Conservation (phyloP, 1,284 basidiomycete species). For the Marasmius oreades region DNA sequence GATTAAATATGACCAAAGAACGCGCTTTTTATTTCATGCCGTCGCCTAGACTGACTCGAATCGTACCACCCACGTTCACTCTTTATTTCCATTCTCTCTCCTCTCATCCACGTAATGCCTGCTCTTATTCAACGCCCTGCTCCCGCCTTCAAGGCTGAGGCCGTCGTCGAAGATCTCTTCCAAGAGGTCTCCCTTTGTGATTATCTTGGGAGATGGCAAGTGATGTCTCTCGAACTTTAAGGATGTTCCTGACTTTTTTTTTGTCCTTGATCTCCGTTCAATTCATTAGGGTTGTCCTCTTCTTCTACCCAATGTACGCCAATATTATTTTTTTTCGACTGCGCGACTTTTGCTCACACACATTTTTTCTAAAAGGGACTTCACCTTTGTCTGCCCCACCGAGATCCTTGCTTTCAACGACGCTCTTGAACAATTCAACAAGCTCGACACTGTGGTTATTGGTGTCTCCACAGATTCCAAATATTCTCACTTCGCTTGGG, state of each 20-base stretch:
- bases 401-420: constrained; percentile 93
- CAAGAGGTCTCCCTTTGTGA: constrained; percentile 70
- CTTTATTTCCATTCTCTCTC: neutral
- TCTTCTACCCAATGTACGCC: constrained; percentile 79
- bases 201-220: constrained; percentile 80
- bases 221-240: constrained; percentile 6
- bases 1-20: constrained; percentile 15
- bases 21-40: constrained; percentile 5
- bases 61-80: neutral
- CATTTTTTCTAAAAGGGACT: constrained; percentile 46
- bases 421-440: constrained; percentile 70
- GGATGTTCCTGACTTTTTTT: neutral
- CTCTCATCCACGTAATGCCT: constrained; percentile 44
- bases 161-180: constrained; percentile 76
- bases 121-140: constrained; percentile 76
- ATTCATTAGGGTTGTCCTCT: constrained; percentile 61
- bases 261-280: too few species aligned
- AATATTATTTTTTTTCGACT: constrained; percentile 14
- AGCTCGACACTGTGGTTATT: constrained; percentile 72
- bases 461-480: constrained; percentile 88
- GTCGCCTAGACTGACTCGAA: neutral
- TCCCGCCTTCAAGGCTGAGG: constrained; percentile 71
- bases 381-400: constrained; percentile 88
- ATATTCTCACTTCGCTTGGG: constrained; percentile 87
- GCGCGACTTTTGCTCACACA: constrained; percentile 3